Evolutionary conservation across 495 filamentous ascomycete genomes (phyloP), one percentile per base, ranked within the genome.

Genomic region (Penicillium tannophilum): DNA sequence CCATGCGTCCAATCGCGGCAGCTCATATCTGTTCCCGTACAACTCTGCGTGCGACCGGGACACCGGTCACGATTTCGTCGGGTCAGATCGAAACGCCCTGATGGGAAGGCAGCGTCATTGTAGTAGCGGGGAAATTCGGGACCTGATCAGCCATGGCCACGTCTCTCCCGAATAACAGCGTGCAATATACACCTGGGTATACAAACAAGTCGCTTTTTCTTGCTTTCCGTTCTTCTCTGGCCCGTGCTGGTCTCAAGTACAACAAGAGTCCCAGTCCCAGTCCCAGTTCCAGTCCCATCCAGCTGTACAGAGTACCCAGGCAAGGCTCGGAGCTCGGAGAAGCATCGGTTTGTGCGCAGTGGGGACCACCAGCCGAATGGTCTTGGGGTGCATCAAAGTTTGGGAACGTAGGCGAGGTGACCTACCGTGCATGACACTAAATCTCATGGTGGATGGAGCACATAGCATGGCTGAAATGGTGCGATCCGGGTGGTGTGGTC

Each of bases 341-440:
- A 41, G 16, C 6, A 41, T n/a, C 39, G 39, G 39, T 41, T 41
- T 41, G 39, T 17, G 16, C 14, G 35, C 23, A 23, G 52, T 43
- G 52, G 52, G 41, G 35, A 42, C 52, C 11, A 36, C 33, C 6
- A n/a, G 14, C 14, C 39, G 39, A 41, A 41, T 41, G 39, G 39
- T 41, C 14, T 41, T 41, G 14, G 39, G 39, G 39, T n/a, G 39
- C 39, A 41, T 41, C 39, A 41, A 12, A 17, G 39, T 54, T 59
- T 31, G 55, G 58, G 47, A 48, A 44, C 48, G 52, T 61, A 63
- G 60, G 45, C 53, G 55, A 67, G 52, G 64, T 67, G 67, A 70
- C 67, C 62, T 70, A 67, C 62, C 67, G 55, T 69, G 64, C 64
- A 68, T 65, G 26, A 47, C 61, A 58, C 62, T 65, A 61, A 64